Base-by-base conservation (phyloP, 768 basidiomycete species). In the Naganishia friedmannii region DNA sequence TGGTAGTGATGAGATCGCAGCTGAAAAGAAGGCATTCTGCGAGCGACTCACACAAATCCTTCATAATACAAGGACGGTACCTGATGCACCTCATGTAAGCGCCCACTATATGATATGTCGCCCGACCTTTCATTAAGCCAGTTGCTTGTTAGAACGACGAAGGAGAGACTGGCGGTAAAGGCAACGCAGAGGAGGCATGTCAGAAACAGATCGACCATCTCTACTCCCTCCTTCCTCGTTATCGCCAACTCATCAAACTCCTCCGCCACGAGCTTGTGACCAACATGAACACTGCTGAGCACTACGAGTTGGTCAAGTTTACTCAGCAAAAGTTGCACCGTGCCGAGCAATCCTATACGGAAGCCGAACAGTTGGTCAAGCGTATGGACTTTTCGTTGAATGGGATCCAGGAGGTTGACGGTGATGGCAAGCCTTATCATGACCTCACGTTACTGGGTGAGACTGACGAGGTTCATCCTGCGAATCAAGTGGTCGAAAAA, bases 221-320 rank as follows among this genome's bases (percentile, higher is more conserved):
- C n/a, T 51, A 51, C 48, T 51, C 48, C 21, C 57, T 58, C 34
- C 57, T 58, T 19, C 34, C 57, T 34, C 15, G 32, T 10, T 58
- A 58, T 39, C 34, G 32, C n/a, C n/a, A 58, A 23, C 57, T 58
- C 8, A 23, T 19, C 17, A 23, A 23, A 3, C 3, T 58, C 10
- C 57, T 58, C 7, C 57, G 57, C 34, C 31, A 32, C 34, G 57
- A 58, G 15, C 57, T 58, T 39, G 48, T n/a, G n/a, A 58, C 39
- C 34, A 39, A 32, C 19, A 58, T 34, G n/a, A 37, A 6, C 17
- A 23, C 29, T 15, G 31, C n/a, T 2, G 23, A 34, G 32, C 31
- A 58, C 3, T 39, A 17, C 31, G 57, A 58, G 34, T 21, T 58
- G 57, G 15, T 32, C 5, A 58, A 58, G 57, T 37, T 21, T 12